Evolutionary conservation across 208 protist species (phyloP).

Genomic region (Wallacemonas sp.): DNA sequence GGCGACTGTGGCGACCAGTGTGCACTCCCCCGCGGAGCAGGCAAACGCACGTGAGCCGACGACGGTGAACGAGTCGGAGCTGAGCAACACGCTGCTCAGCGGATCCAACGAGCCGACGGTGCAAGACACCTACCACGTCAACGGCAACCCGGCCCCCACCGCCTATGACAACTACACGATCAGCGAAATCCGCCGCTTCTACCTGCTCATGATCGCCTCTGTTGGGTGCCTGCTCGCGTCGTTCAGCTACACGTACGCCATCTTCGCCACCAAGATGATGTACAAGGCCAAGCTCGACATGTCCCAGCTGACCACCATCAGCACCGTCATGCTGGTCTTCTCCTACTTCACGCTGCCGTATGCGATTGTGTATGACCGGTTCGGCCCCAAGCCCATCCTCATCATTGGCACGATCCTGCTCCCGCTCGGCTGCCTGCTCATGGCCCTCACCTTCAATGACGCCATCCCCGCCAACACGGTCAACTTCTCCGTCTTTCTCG

Average conservation of each 20-base stretch:
- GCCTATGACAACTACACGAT: too few species aligned
- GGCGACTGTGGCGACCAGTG: too few species aligned
- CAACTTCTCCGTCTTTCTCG: conserved; percentile 18
- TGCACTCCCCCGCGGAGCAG: not conserved
- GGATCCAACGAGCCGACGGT: not conserved
- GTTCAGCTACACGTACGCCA: conserved; percentile 15
- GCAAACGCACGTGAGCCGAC: not conserved
- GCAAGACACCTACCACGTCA: too few species aligned
- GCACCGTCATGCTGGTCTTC: conserved; percentile 26
- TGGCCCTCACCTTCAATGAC: conserved; percentile 33
- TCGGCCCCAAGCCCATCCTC: conserved; percentile 34
- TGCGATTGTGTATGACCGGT: conserved; percentile 37
- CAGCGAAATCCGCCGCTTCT: conserved; percentile 9
- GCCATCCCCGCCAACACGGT: conserved; percentile 22
- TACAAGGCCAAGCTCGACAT: conserved; percentile 8
- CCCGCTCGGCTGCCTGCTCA: conserved; percentile 26
- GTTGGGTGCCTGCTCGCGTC: conserved; percentile 1
- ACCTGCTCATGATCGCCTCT: conserved; percentile 6
- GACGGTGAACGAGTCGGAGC: not conserved
- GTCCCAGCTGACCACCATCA: conserved; percentile 36
- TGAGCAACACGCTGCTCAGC: not conserved
- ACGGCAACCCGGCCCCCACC: too few species aligned
- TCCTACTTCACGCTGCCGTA: conserved; percentile 31
- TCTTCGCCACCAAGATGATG: conserved; percentile 18
- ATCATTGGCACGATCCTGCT: conserved; percentile 24